Evolutionary conservation across 2,329 filamentous ascomycete species (phyloP), one percentile per base, ranked within the genome.

Genomic region (Teratosphaeria viscida): DNA sequence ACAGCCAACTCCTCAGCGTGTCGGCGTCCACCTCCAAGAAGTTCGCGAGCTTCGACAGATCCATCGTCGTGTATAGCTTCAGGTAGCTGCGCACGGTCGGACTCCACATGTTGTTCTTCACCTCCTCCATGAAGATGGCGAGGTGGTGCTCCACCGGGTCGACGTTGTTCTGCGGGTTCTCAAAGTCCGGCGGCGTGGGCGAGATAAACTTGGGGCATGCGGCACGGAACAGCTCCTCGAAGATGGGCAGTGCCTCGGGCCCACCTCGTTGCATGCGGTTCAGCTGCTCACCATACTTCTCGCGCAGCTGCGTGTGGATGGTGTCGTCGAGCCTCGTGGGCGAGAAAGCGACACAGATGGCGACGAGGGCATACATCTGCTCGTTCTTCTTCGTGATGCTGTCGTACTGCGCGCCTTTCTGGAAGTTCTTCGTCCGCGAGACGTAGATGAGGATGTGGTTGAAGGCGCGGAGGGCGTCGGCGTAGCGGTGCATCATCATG

Each of bases 401-500:
- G 77, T 99, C 94, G 80, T 96, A 97, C 80, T 96, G 89, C 32
- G 89, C 88, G 76, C 92, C 95, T 86, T 97, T 99, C 80, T 99
- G 94, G 86, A 97, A 97, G 83, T 97, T 97, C 89, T 99, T 99
- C 73, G 94, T 99, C 71, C 94, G 84, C 68, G 91, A 96, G 67
- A 99, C 92, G 79, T 97, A 99, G 79, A 99, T 88, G 70, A 99
- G 86, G 77, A 99, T 99, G 84, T 99, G 94, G 82, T 90, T 95
- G 86, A 99, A 99, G 88, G 96, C 96, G 83, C 92, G 91, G 80
- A 99, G 96, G 76, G 94, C 94, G 78, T 99, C 94, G 77, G 91
- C 90, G 76, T 99, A 99, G 74, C 94, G 90, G 80, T 94, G 91
- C 90, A 97, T 95, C 94, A 99, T 99, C 92, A 99, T 97, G 87